Evolutionary conservation across 106 monocot species (phyloP).

Genomic region (Dendrobium chrysotoxum): DNA sequence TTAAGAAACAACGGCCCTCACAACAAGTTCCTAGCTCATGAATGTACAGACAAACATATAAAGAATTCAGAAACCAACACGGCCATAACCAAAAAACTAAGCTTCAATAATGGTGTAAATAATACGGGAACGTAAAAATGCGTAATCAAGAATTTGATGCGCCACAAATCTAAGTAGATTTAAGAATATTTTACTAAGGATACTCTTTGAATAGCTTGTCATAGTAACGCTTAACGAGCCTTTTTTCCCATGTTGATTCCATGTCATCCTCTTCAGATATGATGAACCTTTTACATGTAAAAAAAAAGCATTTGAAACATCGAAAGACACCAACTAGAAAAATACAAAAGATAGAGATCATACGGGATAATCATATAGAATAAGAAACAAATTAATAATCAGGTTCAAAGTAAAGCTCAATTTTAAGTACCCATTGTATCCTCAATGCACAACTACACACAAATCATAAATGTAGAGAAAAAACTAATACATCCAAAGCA

Average conservation of each 20-base stretch:
- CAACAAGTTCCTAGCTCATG: too few species aligned
- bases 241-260: conserved; percentile 98
- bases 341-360: background rate
- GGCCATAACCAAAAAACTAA: too few species aligned
- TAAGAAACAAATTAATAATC: background rate
- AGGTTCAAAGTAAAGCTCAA: background rate
- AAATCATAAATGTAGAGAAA: too few species aligned
- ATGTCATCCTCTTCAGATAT: conserved; percentile 88
- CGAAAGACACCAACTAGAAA: background rate
- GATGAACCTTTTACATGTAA: conserved; percentile 54
- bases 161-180: background rate
- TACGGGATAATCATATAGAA: background rate
- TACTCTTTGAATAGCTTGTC: conserved; percentile 99
- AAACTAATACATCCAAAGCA: too few species aligned
- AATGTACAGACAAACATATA: too few species aligned
- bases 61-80: too few species aligned
- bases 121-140: too few species aligned
- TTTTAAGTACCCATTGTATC: background rate
- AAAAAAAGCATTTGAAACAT: background rate
- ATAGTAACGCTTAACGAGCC: conserved; percentile 94
- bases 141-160: background rate
- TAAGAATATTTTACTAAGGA: conserved; percentile 28
- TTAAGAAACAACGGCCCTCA: too few species aligned
- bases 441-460: too few species aligned
- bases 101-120: too few species aligned